Percentiles rank a stretch among this genome's conserved stretches.
Evolutionary conservation across 106 monocot genomes (phyloP).

Genomic region (Iris macrosiphon): DNA sequence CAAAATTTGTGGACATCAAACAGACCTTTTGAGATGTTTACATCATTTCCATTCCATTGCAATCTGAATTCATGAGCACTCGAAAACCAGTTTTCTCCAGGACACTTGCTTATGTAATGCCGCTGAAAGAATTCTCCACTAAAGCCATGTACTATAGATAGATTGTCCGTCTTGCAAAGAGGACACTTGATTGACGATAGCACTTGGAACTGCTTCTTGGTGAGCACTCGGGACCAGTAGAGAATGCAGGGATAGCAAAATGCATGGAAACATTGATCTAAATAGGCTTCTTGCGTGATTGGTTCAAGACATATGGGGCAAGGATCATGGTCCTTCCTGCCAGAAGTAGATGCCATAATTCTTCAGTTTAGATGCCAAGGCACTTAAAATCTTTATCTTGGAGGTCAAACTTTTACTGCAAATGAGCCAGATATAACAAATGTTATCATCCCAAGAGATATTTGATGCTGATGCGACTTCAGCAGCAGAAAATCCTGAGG

Average conservation of each 20-base stretch:
- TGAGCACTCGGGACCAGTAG: constrained; percentile 18
- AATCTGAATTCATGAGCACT: constrained; percentile 38
- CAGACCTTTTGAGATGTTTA: constrained; percentile 9
- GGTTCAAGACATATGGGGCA: constrained; percentile 44
- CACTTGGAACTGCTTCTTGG: constrained; percentile 8
- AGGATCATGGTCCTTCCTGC: background rate
- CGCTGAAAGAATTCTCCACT: constrained; percentile 47
- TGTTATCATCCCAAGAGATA: no score
- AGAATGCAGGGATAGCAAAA: no score
- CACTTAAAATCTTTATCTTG: no score
- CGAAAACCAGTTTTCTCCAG: constrained; percentile 33
- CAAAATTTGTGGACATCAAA: constrained; percentile 48
- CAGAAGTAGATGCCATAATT: no score
- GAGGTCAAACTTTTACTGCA: no score
- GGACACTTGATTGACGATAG: constrained; percentile 29
- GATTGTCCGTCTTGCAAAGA: constrained; percentile 39
- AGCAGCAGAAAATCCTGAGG: no score
- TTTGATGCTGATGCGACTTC: no score
- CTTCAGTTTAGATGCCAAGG: no score
- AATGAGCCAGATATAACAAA: no score
- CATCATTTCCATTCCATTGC: constrained; percentile 18
- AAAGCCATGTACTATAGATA: constrained; percentile 49
- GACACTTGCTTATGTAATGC: constrained; percentile 32
- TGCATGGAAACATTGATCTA: constrained; percentile 41
- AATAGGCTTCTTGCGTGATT: constrained; percentile 26